Percentiles rank a stretch among this genome's conserved stretches.
phyloP scores from a whole-genome alignment of 176 grass and related monocot species.

The Echinochloa phyllopogon region DNA sequence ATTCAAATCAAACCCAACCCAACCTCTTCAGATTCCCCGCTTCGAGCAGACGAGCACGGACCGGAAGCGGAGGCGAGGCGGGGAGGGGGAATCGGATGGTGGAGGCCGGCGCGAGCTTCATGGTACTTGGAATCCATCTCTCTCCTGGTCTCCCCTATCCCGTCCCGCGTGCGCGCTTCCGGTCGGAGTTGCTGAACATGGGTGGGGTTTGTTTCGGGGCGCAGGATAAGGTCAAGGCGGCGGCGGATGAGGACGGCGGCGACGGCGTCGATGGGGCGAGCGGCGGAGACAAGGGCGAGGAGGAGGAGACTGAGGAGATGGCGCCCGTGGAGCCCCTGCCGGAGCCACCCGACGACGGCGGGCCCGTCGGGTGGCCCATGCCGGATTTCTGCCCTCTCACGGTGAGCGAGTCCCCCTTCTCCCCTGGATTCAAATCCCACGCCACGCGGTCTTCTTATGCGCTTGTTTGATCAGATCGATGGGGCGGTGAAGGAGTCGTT shows the following conservation, averaged over 20 bases:
- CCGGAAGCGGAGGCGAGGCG: background rate
- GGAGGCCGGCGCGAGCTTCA: constrained; percentile 46
- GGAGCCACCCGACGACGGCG: constrained; percentile 60
- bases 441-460: background rate
- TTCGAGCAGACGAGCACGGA: background rate
- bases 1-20: constrained; percentile 37
- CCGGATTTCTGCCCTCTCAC: constrained; percentile 65
- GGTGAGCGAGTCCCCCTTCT: constrained; percentile 31
- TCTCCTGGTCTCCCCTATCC: background rate
- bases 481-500: constrained; percentile 58
- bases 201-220: constrained; percentile 11
- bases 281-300: background rate
- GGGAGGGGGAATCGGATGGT: constrained; percentile 27
- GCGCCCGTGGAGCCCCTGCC: constrained; percentile 52
- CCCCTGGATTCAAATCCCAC: background rate
- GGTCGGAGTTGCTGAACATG: background rate
- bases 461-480: constrained; percentile 38
- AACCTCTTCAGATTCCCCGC: background rate
- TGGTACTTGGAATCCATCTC: constrained; percentile 41
- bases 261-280: background rate
- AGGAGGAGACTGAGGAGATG: constrained; percentile 14
- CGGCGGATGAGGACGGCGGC: background rate
- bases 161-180: background rate
- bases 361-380: constrained; percentile 60
- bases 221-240: constrained; percentile 52